Conservation (phyloP, 2,329 filamentous ascomycete species). For the Chrysoporthe puriensis region DNA sequence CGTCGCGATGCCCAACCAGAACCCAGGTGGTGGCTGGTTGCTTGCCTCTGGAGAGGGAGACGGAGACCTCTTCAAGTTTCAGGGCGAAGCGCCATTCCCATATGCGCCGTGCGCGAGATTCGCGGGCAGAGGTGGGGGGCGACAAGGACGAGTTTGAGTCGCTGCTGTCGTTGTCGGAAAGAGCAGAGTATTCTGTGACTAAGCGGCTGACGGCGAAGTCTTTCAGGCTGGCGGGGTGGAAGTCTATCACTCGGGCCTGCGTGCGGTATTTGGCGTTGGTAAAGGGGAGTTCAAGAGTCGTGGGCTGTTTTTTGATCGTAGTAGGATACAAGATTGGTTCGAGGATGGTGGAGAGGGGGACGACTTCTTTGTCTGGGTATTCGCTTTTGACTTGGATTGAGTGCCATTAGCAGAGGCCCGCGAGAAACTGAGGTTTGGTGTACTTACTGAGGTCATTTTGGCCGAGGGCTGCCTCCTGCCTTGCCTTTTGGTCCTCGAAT, state of each 20-base stretch:
- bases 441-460: conserved; percentile 28
- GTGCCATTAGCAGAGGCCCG: neutral
- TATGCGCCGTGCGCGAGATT: conserved; percentile 34
- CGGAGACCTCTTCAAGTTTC: conserved; percentile 70
- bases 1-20: conserved; percentile 64
- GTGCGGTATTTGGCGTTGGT: conserved; percentile 72
- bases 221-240: conserved; percentile 68
- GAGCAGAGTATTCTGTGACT: conserved; percentile 50
- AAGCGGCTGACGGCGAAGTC: conserved; percentile 66
- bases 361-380: conserved; percentile 41
- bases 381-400: conserved; percentile 50
- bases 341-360: conserved; percentile 45
- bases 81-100: conserved; percentile 90
- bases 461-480: conserved; percentile 34
- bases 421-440: conserved; percentile 17
- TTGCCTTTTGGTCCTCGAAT: conserved; percentile 35
- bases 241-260: conserved; percentile 80
- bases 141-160: conserved; percentile 36
- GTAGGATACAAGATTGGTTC: conserved; percentile 46
- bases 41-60: conserved; percentile 29
- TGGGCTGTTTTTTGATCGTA: conserved; percentile 43
- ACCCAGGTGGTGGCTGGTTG: conserved; percentile 63
- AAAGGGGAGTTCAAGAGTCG: conserved; percentile 65
- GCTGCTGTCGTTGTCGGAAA: conserved; percentile 50
- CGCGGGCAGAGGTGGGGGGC: conserved; percentile 32